Base-by-base conservation (phyloP, 495 filamentous ascomycete genomes). In the Aspergillus diversus region DNA sequence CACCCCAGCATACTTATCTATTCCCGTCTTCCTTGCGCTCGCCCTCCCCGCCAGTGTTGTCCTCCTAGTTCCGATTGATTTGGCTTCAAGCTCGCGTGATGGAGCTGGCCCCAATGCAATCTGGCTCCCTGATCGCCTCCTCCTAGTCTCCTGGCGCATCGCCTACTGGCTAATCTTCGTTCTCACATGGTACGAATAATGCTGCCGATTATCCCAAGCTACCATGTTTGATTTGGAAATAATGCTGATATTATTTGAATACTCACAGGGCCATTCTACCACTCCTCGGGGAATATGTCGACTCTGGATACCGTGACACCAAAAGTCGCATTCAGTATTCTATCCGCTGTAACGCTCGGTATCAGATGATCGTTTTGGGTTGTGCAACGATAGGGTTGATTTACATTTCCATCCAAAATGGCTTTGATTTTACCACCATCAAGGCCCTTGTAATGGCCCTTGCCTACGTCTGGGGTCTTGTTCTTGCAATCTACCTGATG, bases 141-240 rank as follows among this genome's bases (percentile, higher is more conserved):
- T 97, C 48, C 81, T 92, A 64, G 90, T 97, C 5, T 87, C 86
- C 65, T 99, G 95, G 95, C 83, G 94, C 59, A 91, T 98, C 55
- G 87, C 90, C 35, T 99, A 99, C 77, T 99, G 95, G 95, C 80
- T 99, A 49, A 97, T 93, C 31, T 99, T 99, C 71, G 85, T 86
- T 52, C 81, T 99, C 68, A 98, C 95, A 39, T 99, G 95, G 93
- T 93, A 79, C 46, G 79, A 66, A 16, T 27, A 27, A 27, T n/a
- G 32, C 16, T 47, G 9, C 13, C 17, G 33, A 15, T 35, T 15
- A 17, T 16, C 57, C 21, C 15, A 50, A 13, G 51, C 21, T 54
- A 5, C 42, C 34, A 35, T 2, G 9, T 6, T 57, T 13, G 34
- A 5, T n/a, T 35, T 51, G 33, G 39, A 7, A 8, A 21, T 5